Conservation (phyloP, 78 protist genomes). For the Dictyostelium intermedium region DNA sequence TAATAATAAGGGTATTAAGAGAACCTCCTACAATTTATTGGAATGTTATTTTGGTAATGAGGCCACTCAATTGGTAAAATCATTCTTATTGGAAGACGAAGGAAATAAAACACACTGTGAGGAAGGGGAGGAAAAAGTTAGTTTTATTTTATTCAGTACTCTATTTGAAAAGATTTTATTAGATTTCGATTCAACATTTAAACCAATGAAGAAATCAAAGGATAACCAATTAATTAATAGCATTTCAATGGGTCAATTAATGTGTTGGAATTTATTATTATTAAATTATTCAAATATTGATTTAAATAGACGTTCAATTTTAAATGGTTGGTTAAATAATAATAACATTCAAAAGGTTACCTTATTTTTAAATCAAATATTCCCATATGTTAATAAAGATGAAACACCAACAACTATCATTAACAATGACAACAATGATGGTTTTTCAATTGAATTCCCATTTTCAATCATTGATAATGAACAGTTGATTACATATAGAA, state of each 20-base stretch:
- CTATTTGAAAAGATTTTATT: conserved; percentile 8
- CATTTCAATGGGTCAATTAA: conserved; percentile 1
- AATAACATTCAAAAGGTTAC: conserved; percentile 8
- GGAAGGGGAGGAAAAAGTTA: not conserved
- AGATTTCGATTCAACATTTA: conserved; percentile 8
- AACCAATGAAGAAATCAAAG: conserved; percentile 3
- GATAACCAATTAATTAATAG: not conserved
- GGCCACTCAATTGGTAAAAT: not conserved
- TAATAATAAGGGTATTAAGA: not conserved
- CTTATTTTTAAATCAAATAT: not conserved
- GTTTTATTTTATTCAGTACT: not conserved
- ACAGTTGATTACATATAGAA: not conserved
- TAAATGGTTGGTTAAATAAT: conserved; percentile 32
- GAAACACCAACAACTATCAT: not conserved
- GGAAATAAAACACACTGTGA: not conserved
- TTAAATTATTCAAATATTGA: conserved; percentile 31
- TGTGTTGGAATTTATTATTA: conserved; percentile 46
- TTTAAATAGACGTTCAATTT: conserved; percentile 8
- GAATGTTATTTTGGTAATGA: conserved; percentile 20
- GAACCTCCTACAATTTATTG: not conserved
- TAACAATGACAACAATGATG: no score
- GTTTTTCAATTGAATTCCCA: not conserved
- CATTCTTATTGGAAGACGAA: not conserved
- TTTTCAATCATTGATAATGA: not conserved
- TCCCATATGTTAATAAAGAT: conserved; percentile 21